Evolutionary conservation across 805 yeast species (phyloP).

Genomic region (Saccharomycopsis fermentans): DNA sequence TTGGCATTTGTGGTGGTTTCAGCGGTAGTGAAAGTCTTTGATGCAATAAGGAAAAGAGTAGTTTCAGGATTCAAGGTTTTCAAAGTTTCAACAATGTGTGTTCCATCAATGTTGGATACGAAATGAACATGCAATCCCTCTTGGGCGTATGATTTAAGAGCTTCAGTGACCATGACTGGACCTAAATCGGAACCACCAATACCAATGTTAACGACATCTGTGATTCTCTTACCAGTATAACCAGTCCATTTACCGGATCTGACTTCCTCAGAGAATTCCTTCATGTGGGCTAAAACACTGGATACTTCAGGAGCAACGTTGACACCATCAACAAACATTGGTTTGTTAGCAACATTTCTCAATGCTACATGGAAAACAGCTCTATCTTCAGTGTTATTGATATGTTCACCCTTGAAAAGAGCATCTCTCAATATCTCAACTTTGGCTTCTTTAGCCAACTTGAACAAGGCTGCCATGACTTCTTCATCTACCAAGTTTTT

Average conservation of each 20-base stretch:
- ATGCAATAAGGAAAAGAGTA: conserved; percentile 84
- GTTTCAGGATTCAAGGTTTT: conserved; percentile 77
- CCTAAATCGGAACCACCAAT: conserved; percentile 99
- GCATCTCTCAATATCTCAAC: conserved; percentile 81
- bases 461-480: conserved; percentile 53
- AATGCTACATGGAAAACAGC: conserved; percentile 97
- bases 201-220: conserved; percentile 94
- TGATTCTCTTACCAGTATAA: conserved; percentile 88
- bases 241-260: conserved; percentile 96
- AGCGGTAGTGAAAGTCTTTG: conserved; percentile 98
- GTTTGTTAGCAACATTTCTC: conserved; percentile 80
- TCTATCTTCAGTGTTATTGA: conserved; percentile 91
- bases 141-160: conserved; percentile 79
- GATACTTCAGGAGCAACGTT: conserved; percentile 91
- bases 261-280: conserved; percentile 82
- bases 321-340: conserved; percentile 80
- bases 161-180: conserved; percentile 99
- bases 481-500: conserved; percentile 89
- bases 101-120: conserved; percentile 98
- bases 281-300: conserved; percentile 88
- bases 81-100: conserved; percentile 87
- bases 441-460: conserved; percentile 82
- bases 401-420: conserved; percentile 87
- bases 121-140: conserved; percentile 69
- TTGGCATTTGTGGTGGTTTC: conserved; percentile 96